Evolutionary conservation across 176 grass and related monocot species (phyloP), one percentile per base, ranked within the genome.

Genomic region (Guadua angustifolia): DNA sequence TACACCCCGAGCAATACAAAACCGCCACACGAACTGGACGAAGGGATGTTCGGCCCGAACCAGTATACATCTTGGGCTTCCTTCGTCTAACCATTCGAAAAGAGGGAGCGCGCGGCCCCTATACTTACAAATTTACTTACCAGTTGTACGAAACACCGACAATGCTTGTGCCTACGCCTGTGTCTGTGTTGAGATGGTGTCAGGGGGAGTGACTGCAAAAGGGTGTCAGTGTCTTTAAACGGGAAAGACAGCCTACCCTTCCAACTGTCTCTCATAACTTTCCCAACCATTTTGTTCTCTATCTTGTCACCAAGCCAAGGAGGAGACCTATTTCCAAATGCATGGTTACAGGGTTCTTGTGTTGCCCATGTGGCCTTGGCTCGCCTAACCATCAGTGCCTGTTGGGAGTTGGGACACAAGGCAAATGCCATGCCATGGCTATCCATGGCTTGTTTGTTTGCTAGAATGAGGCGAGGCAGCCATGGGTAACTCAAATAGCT

Each of bases 241-340:
- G 82, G 88, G 84, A 90, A 87, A 85, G 87, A 74, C 72, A 82
- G 59, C 58, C 78, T 85, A 90, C 88, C 85, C 72, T 76, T 82
- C 84, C 67, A 88, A 87, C 82, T 85, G 87, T 82, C 77, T 81
- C 75, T 81, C 84, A 75, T 84, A 82, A 89, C 87, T 89, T 92
- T 84, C 65, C 91, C 87, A 81, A 78, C 84, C 76, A 81, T 89
- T 90, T 87, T 84, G 77, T 85, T 87, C 88, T 78, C 51, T 62
- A 72, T 87, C 91, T 79, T 87, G 89, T 90, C 89, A 88, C 78
- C 73, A 86, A 82, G 82, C 85, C 74, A 72, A 82, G 72, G 26
- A 53, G 50, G 33, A 68, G 53, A 33, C 58, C 59, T 75, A 60
- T 79, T 81, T 74, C 73, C 67, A 71, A 32, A 32, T 73, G 71